Conservation (phyloP, 1,139 yeast species). For the Keqinozyma sinolaborantium region DNA sequence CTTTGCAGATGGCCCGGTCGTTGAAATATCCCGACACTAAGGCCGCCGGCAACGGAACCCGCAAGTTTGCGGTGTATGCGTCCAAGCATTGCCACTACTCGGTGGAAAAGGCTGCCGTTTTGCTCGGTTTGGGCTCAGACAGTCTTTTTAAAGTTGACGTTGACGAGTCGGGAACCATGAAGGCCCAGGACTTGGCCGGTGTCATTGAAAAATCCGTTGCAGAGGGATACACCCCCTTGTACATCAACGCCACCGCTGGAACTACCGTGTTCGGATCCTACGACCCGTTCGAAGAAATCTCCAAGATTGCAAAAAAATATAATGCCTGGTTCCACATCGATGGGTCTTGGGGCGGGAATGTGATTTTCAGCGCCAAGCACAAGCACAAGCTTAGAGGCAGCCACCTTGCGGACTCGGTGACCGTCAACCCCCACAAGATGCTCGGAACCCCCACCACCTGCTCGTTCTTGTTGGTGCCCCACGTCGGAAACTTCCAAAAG, state of each 20-base stretch:
- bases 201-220: conserved; percentile 40
- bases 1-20: conserved; percentile 75
- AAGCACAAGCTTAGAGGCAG: conserved; percentile 51
- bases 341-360: conserved; percentile 92
- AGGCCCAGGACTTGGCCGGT: conserved; percentile 40
- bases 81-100: conserved; percentile 78
- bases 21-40: conserved; percentile 69
- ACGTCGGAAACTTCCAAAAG: conserved; percentile 59
- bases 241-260: conserved; percentile 83
- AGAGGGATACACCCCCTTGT: conserved; percentile 68
- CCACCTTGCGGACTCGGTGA: conserved; percentile 70
- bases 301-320: conserved; percentile 50
- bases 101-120: conserved; percentile 77
- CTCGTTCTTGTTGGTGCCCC: conserved; percentile 72
- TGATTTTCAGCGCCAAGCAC: conserved; percentile 58
- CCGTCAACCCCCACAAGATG: conserved; percentile 87
- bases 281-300: conserved; percentile 61
- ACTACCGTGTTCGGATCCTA: conserved; percentile 86
- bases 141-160: conserved; percentile 65
- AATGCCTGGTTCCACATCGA: conserved; percentile 78
- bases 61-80: conserved; percentile 67
- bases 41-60: conserved; percentile 48
- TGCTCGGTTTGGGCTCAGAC: conserved; percentile 67
- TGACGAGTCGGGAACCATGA: conserved; percentile 55
- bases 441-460: conserved; percentile 90